Evolutionary conservation across 495 filamentous ascomycete genomes (phyloP), one percentile per base, ranked within the genome.

Genomic region (Glonium stellatum): DNA sequence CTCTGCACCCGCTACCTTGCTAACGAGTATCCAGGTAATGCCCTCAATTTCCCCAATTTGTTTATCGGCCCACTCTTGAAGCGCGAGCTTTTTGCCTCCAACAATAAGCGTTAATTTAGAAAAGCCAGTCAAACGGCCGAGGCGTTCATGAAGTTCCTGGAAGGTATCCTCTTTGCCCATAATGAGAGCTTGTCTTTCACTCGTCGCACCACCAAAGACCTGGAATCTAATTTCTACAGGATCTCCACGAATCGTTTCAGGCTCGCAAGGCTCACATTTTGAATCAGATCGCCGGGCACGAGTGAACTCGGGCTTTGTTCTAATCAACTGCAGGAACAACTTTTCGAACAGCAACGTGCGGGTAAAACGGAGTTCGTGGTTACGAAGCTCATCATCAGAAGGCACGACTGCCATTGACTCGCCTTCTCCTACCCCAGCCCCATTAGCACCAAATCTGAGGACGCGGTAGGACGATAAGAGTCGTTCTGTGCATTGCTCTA

Each of bases 401-500:
- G 55, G 2, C 12, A 42, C 23, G 22, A 68, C 47, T 35, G 61
- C 58, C 64, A 67, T 67, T 22, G 34, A 23, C 13, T 62, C 55
- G 27, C 27, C 19, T 21, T 57, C 12, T 10, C 34, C 19, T 13
- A 58, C 12, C 21, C 42, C 11, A 15, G 11, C 5, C 19, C 39
- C 44, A 15, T 11, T 25, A 12, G n/a, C 18, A 15, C 51, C n/a
- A 10, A 31, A 35, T 25, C 65, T 44, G 5, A 67, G 15, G 41
- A 54, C 51, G n/a, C 55, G 46, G 41, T 64, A 61, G 0, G 59
- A 35, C 18, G 58, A 37, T 50, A 60, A 36, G 5, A 96, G 77
- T 67, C 93, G 87, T 15, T 79, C 72, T 11, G 95, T 79, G 65
- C 91, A 96, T 50, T 88, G 84, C 62, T 87, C 78, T 18, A 90